Base-by-base conservation (phyloP, 495 filamentous ascomycete species). In the Hypoxylon rickii region DNA sequence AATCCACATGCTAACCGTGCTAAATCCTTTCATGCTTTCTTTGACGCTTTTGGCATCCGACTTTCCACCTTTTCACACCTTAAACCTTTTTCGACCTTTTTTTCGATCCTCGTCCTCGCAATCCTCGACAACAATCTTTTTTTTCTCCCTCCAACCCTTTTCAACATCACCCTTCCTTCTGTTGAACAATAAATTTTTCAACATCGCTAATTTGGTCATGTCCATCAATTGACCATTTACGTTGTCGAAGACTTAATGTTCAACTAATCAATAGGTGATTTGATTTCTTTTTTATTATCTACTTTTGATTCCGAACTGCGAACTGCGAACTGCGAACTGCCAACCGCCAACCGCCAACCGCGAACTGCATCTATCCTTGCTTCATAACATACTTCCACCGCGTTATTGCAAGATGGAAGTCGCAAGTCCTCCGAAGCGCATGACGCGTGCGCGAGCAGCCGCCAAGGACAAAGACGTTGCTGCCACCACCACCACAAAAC, bases 361-460 rank as follows among this genome's bases (percentile, higher is more conserved):
- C n/a, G n/a, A 22, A 42, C 40, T 18, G 11, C 38, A n/a, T 38
- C 29, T 31, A 13, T 32, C 21, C 16, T 51, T 40, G 2, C 11
- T 33, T 39, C 21, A 42, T 42, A 3, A 3, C 15, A 17, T 13
- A 16, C 3, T 38, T 17, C 4, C 34, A 38, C 18, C 34, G 7
- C 15, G 15, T 7, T 13, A 17, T 16, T 49, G 38, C 52, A 54
- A 49, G 18, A 69, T 71, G 76, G 51, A 75, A 76, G 64, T 79
- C 75, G 21, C 80, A 75, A 51, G 47, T 50, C 66, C 66, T 15
- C 82, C 81, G 21, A 83, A 84, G 63, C 79, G 83, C 44, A 75
- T 83, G 51, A 86, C 83, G 45, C 76, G 83, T 53, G 79, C 82
- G 38, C 72, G 82, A 55, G 80, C 78, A 44, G 79, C 82, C 44